Evolutionary conservation across 495 filamentous ascomycete species (phyloP).

Genomic region (Parathielavia appendiculata): DNA sequence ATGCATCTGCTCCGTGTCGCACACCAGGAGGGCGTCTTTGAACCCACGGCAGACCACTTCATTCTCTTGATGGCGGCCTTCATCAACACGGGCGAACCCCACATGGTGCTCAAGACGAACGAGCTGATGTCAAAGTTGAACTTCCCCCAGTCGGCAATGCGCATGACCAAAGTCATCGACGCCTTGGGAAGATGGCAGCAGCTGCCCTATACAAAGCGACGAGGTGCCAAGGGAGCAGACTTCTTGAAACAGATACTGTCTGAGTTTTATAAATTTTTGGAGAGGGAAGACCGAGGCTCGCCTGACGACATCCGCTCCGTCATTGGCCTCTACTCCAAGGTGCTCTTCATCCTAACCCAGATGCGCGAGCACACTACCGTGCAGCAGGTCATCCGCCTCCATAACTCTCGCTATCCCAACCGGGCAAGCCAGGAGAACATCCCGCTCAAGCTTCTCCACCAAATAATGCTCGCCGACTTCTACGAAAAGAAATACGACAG

Average conservation of each 20-base stretch:
- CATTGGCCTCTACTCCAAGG: conserved; percentile 47
- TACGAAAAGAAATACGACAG: conserved; percentile 51
- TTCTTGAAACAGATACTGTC: conserved; percentile 30
- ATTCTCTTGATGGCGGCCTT: conserved; percentile 32
- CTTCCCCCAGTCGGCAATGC: conserved; percentile 29
- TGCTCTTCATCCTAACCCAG: conserved; percentile 59
- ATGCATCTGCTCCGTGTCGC: conserved; percentile 56
- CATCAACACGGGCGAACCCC: conserved; percentile 35
- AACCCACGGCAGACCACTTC: conserved; percentile 57
- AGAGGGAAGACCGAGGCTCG: conserved; percentile 7
- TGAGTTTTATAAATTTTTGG: conserved; percentile 21
- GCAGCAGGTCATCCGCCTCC: conserved; percentile 53
- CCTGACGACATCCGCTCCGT: conserved; percentile 36
- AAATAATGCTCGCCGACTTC: conserved; percentile 60
- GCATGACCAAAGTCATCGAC: conserved; percentile 33
- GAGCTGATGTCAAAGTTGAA: conserved; percentile 32
- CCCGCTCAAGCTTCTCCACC: conserved; percentile 56
- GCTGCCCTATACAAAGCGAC: conserved; percentile 20
- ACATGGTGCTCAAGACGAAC: conserved; percentile 29
- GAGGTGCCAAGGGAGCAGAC: conserved; percentile 19
- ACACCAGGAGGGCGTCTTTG: conserved; percentile 53
- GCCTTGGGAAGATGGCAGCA: conserved; percentile 34
- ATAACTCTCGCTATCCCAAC: conserved; percentile 35
- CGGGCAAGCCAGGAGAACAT: conserved; percentile 25
- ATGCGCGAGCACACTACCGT: conserved; percentile 51